Evolutionary conservation across 257 asterid species (phyloP).

Genomic region (Plantago elongata): DNA sequence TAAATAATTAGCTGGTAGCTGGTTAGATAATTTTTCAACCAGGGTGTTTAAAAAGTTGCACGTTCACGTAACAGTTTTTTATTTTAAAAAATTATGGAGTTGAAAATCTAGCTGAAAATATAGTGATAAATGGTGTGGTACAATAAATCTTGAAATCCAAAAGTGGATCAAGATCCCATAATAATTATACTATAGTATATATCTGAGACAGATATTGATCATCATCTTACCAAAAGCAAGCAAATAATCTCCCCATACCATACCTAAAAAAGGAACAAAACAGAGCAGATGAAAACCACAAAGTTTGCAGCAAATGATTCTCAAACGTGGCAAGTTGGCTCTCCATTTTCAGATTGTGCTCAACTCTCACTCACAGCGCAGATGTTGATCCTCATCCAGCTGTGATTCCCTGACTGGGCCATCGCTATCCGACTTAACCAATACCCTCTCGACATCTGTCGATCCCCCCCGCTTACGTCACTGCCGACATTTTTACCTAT

Average conservation of each 20-base stretch:
- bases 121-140: no score
- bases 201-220: neutral
- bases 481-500: slow-evolving; percentile 18
- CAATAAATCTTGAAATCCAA: no score
- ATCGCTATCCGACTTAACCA: slow-evolving; percentile 27
- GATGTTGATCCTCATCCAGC: slow-evolving; percentile 36
- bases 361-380: slow-evolving; percentile 13
- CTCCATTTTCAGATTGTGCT: slow-evolving; percentile 28
- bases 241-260: neutral
- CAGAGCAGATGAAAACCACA: slow-evolving; percentile 8
- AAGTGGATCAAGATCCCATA: no score
- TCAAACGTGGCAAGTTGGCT: slow-evolving; percentile 38
- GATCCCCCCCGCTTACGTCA: slow-evolving; percentile 13
- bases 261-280: neutral
- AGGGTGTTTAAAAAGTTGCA: no score
- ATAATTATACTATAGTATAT: no score
- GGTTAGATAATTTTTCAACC: no score
- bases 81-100: no score
- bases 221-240: no score
- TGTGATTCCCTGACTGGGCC: slow-evolving; percentile 27
- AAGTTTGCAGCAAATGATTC: slow-evolving; percentile 10
- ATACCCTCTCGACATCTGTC: slow-evolving; percentile 12
- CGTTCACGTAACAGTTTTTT: no score
- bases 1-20: no score
- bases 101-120: no score